These are phyloP conservation scores for Pyrrhoderma noxium DNA, from an alignment of 1,284 basidiomycete genomes.

Conservation along the genomic window DNA sequence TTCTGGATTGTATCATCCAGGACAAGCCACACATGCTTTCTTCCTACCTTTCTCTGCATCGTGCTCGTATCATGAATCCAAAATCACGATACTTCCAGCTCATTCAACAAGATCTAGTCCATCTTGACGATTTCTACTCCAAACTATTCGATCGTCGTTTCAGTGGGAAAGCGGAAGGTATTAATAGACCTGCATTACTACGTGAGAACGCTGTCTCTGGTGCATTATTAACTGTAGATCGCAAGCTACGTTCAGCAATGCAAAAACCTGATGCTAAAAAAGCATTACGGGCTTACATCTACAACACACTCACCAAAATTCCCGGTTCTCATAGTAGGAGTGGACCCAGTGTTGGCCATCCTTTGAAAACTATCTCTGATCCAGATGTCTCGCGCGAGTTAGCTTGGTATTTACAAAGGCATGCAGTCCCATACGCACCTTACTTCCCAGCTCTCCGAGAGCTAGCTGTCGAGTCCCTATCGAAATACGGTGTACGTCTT, in stretches of 20 bases:
- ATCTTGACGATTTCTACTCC: slow-evolving; percentile 65
- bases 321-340: neutral
- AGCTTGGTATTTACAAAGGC: slow-evolving; percentile 57
- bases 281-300: slow-evolving; percentile 45
- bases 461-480: slow-evolving; percentile 40
- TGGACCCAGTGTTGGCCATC: too few relatives aligned
- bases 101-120: slow-evolving; percentile 60
- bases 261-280: slow-evolving; percentile 36
- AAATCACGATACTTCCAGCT: slow-evolving; percentile 54
- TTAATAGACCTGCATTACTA: slow-evolving; percentile 55
- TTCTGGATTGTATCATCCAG: slow-evolving; percentile 83
- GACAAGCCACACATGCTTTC: slow-evolving; percentile 79
- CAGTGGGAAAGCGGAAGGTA: slow-evolving; percentile 57
- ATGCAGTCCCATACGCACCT: slow-evolving; percentile 60
- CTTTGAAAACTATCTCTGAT: slow-evolving; percentile 19
- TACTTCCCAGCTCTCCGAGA: slow-evolving; percentile 49
- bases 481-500: neutral
- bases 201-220: slow-evolving; percentile 62
- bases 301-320: slow-evolving; percentile 25
- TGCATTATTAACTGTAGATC: slow-evolving; percentile 53
- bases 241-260: slow-evolving; percentile 42
- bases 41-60: slow-evolving; percentile 66
- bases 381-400: slow-evolving; percentile 34
- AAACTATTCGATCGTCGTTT: slow-evolving; percentile 65
- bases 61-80: slow-evolving; percentile 52